Evolutionary conservation across 345 rosid species (phyloP).

Genomic region (Rhodamnia rubescens): DNA sequence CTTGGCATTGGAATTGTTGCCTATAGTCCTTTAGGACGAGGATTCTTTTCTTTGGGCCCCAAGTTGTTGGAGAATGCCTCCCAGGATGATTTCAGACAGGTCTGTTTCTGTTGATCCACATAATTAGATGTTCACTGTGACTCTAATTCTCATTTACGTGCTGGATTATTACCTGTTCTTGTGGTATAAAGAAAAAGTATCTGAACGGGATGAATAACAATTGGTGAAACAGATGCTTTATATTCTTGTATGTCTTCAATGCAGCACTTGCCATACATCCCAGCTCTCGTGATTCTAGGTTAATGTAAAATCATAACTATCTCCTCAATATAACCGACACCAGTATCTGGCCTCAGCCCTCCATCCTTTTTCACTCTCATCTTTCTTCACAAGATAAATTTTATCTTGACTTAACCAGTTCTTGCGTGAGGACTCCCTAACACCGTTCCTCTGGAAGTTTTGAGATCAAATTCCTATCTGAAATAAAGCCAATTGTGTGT

Average conservation of each 20-base stretch:
- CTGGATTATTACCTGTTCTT: neutral
- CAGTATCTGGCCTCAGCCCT: neutral
- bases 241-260: neutral
- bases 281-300: neutral
- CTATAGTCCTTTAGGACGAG: conserved; percentile 61
- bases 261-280: neutral
- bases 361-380: neutral
- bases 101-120: neutral
- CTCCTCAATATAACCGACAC: neutral
- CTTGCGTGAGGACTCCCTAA: neutral
- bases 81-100: conserved; percentile 44
- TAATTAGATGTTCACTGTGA: neutral
- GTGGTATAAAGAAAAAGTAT: neutral
- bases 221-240: neutral
- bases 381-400: neutral
- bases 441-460: neutral
- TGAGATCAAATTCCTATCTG: neutral
- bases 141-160: neutral
- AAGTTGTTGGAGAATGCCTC: conserved; percentile 33
- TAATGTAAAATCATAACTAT: neutral
- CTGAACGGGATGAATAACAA: neutral
- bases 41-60: conserved; percentile 54
- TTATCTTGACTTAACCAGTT: neutral
- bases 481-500: neutral
- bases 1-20: conserved; percentile 73